Evolutionary conservation across 202 grass and related monocot genomes (phyloP), one percentile per base, ranked within the genome.

Genomic region (Schoenoplectus tabernaemontani): DNA sequence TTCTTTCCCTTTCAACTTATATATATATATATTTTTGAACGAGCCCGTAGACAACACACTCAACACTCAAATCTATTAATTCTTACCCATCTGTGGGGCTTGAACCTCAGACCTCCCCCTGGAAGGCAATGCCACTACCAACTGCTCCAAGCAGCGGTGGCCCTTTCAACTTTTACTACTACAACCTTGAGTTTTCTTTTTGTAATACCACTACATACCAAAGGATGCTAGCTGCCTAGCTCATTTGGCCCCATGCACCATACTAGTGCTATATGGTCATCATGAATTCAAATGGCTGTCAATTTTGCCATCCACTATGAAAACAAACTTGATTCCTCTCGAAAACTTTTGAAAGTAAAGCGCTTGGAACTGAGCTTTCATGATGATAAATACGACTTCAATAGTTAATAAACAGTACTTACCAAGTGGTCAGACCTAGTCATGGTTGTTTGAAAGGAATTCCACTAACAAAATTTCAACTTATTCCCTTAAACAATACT

Each of bases 261-360:
- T n/a, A 12, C 0, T 79, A 43, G 76, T 32, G 10, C 36, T 59
- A 77, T 46, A 24, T 75, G 38, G 10, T 60, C 33, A 11, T 43
- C 36, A 64, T 79, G 56, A n/a, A n/a, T n/a, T 60, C 8, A 39
- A 64, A 50, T 80, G 17, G 58, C 65, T 63, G 78, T 65, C 24
- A 65, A 64, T 80, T 65, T 53, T 80, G 23, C 59, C 38, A 61
- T 80, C n/a, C 22, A n/a, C n/a, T n/a, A n/a, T n/a, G n/a, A n/a
- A n/a, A n/a, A n/a, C n/a, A n/a, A n/a, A n/a, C n/a, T n/a, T n/a
- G n/a, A n/a, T n/a, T n/a, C n/a, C n/a, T n/a, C n/a, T n/a, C n/a
- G 23, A 63, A 17, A 80, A 63, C 56, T 65, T 80, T 80, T 80
- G n/a, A n/a, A n/a, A n/a, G 12, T 28, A 65, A 80, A 65, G 41